These are phyloP conservation scores for Neonothopanus nambi DNA, from an alignment of 1,284 basidiomycete genomes.

Conservation along the genomic window DNA sequence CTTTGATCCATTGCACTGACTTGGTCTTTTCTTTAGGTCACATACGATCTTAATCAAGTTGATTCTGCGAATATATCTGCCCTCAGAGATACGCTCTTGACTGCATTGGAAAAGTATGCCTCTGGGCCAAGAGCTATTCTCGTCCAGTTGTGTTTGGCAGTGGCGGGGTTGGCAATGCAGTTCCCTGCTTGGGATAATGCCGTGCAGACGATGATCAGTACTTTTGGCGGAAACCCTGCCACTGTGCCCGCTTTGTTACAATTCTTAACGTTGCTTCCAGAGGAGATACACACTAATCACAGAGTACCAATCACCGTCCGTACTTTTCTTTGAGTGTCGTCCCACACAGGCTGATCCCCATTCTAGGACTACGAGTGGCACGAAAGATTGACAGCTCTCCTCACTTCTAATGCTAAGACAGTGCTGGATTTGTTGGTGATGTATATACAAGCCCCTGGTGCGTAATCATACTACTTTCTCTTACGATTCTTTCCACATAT, in stretches of 20 bases:
- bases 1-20: constrained; percentile 1
- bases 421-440: constrained; percentile 82
- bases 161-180: constrained; percentile 92
- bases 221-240: constrained; percentile 81
- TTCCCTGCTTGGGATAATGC: constrained; percentile 86
- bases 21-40: constrained; percentile 63
- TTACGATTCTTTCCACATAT: constrained; percentile 6
- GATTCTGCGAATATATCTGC: constrained; percentile 70
- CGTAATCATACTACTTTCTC: constrained; percentile 24
- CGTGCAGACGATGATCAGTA: constrained; percentile 82
- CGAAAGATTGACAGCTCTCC: constrained; percentile 62
- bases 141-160: constrained; percentile 86
- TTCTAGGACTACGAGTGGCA: constrained; percentile 79
- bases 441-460: constrained; percentile 90
- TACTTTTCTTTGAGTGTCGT: constrained; percentile 17
- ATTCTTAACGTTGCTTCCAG: constrained; percentile 90
- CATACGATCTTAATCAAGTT: constrained; percentile 93
- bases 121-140: constrained; percentile 84
- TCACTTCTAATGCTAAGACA: constrained; percentile 73
- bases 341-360: constrained; percentile 5
- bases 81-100: constrained; percentile 85
- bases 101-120: constrained; percentile 71
- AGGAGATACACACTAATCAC: constrained; percentile 85
- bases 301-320: constrained; percentile 88
- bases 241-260: constrained; percentile 87